These are phyloP conservation scores for Sporisorium scitamineum DNA, from an alignment of 1,284 basidiomycete species.

Conservation along the genomic window DNA sequence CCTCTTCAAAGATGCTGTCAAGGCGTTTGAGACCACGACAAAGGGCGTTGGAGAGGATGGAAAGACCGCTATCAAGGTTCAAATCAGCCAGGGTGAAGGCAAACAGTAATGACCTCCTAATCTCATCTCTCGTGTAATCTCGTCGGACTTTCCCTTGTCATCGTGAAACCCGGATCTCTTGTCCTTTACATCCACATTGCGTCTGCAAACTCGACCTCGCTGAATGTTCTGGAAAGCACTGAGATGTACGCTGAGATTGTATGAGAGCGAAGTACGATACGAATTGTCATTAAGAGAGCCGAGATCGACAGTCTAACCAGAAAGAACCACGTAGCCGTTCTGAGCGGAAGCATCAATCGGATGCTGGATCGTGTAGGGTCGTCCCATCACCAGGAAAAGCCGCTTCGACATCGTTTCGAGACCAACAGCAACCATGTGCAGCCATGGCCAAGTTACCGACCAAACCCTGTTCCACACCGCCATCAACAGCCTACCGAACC, in stretches of 20 bases:
- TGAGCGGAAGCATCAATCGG: constrained; percentile 8
- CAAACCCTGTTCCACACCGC: neutral
- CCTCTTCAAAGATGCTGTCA: constrained; percentile 72
- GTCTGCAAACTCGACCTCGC: neutral
- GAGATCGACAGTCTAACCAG: constrained; percentile 1
- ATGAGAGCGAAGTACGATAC: neutral
- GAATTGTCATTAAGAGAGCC: neutral
- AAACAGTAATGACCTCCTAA: constrained; percentile 11
- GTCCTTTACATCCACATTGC: neutral
- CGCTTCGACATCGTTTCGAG: neutral
- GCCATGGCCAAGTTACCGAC: constrained; percentile 2
- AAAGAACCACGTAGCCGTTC: constrained; percentile 10
- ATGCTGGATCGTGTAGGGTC: neutral
- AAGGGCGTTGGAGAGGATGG: constrained; percentile 79
- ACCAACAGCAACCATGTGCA: neutral
- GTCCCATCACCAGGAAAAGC: neutral
- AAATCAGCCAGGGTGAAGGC: constrained; percentile 68
- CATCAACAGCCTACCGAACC: neutral
- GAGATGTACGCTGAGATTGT: neutral
- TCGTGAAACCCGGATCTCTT: neutral
- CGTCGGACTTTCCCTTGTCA: constrained; percentile 17
- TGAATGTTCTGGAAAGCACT: neutral
- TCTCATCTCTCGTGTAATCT: constrained; percentile 12
- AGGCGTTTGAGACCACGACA: constrained; percentile 73
- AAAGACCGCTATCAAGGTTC: constrained; percentile 72